phyloP scores from a whole-genome alignment of 345 rosid genomes.

The Psidium friedrichsthalianum region DNA sequence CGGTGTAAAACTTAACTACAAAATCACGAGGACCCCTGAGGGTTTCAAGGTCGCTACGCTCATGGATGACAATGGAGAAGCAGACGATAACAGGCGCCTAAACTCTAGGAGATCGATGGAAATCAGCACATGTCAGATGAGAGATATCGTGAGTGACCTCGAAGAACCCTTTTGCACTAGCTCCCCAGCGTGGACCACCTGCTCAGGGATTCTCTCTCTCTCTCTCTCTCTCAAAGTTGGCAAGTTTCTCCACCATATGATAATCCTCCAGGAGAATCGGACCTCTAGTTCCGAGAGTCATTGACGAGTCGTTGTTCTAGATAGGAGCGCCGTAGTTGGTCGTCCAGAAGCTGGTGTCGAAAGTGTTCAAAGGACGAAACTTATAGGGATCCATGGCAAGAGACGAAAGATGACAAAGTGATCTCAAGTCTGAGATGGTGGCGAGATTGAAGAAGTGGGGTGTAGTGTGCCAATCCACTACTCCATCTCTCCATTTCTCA shows the following conservation, averaged over 20 bases:
- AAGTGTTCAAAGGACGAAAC: slow-evolving; percentile 59
- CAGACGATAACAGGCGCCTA: slow-evolving; percentile 96
- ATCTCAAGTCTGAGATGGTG: not conserved
- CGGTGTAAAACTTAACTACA: slow-evolving; percentile 93
- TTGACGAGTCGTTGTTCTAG: slow-evolving; percentile 68
- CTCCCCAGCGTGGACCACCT: slow-evolving; percentile 98
- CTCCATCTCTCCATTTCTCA: not conserved
- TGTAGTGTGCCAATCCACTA: not conserved
- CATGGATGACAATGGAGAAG: slow-evolving; percentile 95
- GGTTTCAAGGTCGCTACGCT: slow-evolving; percentile 98
- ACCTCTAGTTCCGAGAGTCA: slow-evolving; percentile 84
- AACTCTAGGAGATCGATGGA: slow-evolving; percentile 86
- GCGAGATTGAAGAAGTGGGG: not conserved
- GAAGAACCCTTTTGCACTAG: slow-evolving; percentile 97
- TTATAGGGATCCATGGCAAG: slow-evolving; percentile 34
- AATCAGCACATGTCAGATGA: slow-evolving; percentile 75
- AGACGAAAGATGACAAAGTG: not conserved
- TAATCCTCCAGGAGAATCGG: slow-evolving; percentile 96
- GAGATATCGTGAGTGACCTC: slow-evolving; percentile 93
- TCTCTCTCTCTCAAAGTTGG: slow-evolving; percentile 87
- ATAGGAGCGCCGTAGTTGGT: slow-evolving; percentile 76
- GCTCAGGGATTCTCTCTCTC: slow-evolving; percentile 98
- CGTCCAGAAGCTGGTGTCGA: slow-evolving; percentile 54
- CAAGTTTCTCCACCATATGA: slow-evolving; percentile 84
- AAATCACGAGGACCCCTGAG: slow-evolving; percentile 93